phyloP scores from a whole-genome alignment of 441 rosid species.

The Bocquillonia castaneifolia region DNA sequence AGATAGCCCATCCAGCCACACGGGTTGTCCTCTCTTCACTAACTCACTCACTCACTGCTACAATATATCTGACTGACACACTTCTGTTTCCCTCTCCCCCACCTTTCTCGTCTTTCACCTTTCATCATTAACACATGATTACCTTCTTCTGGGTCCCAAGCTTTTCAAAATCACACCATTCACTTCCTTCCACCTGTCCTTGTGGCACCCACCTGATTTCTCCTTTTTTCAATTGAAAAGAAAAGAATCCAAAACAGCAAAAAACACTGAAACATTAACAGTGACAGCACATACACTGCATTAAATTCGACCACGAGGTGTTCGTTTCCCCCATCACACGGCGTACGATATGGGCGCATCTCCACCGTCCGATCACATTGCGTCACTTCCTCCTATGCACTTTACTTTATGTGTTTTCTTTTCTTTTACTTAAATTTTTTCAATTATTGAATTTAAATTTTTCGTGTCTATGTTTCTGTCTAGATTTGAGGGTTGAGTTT shows the following conservation, averaged over 20 bases:
- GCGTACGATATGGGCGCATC: constrained; percentile 10
- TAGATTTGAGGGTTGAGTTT: not conserved
- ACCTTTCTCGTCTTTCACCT: not conserved
- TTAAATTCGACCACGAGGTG: constrained; percentile 15
- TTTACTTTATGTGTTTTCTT: not conserved
- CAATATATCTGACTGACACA: too few relatives aligned
- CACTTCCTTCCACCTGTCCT: not conserved
- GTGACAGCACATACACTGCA: constrained; percentile 16
- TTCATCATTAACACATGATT: constrained; percentile 21
- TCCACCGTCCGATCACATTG: constrained; percentile 1
- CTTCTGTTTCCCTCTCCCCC: too few relatives aligned
- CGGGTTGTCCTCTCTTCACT: too few relatives aligned
- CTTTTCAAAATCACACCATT: not conserved
- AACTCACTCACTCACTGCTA: too few relatives aligned
- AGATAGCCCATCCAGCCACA: too few relatives aligned
- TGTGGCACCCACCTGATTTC: not conserved
- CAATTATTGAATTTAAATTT: too few relatives aligned
- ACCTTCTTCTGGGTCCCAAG: not conserved
- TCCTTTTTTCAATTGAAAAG: too few relatives aligned
- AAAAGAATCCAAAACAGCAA: not conserved
- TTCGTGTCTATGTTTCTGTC: too few relatives aligned
- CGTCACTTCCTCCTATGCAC: constrained; percentile 3
- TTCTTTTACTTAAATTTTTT: not conserved
- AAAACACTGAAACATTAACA: constrained; percentile 2
- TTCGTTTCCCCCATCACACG: not conserved